Conservation (phyloP, 371 early-diverging fungal genomes). For the Catenaria anguillulae region DNA sequence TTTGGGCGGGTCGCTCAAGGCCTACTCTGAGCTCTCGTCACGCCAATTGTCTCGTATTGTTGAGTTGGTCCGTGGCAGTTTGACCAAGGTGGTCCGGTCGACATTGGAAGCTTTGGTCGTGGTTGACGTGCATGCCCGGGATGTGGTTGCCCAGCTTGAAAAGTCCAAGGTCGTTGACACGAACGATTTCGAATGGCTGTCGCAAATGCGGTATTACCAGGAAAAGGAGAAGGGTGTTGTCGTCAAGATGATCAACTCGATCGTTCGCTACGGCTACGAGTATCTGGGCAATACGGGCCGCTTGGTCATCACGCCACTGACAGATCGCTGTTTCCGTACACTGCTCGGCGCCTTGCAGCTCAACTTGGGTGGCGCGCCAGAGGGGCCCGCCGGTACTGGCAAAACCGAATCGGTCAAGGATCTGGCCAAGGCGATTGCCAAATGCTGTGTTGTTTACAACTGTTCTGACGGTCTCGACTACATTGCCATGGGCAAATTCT, state of each 20-base stretch:
- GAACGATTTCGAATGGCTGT: slow-evolving; percentile 43
- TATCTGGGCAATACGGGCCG: slow-evolving; percentile 39
- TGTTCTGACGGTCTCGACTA: slow-evolving; percentile 42
- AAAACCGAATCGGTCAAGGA: slow-evolving; percentile 45
- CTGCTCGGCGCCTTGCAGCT: slow-evolving; percentile 38
- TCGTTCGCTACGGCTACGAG: slow-evolving; percentile 35
- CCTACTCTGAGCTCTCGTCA: slow-evolving; percentile 14
- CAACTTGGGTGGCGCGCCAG: slow-evolving; percentile 42
- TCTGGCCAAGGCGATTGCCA: slow-evolving; percentile 38
- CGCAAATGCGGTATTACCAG: slow-evolving; percentile 34
- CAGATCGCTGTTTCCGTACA: slow-evolving; percentile 35
- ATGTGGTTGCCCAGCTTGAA: slow-evolving; percentile 32
- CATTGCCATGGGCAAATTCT: slow-evolving; percentile 43
- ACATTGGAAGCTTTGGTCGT: slow-evolving; percentile 35
- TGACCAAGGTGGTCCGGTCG: slow-evolving; percentile 27
- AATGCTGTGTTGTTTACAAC: slow-evolving; percentile 45
- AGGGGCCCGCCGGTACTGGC: slow-evolving; percentile 37
- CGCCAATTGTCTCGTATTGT: slow-evolving; percentile 33
- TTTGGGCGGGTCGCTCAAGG: slow-evolving; percentile 21
- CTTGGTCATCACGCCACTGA: slow-evolving; percentile 37
- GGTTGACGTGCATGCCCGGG: slow-evolving; percentile 38
- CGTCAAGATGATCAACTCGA: slow-evolving; percentile 37
- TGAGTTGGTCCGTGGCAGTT: slow-evolving; percentile 31
- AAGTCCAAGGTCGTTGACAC: slow-evolving; percentile 24
- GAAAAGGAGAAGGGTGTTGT: slow-evolving; percentile 29